Percentiles rank a stretch among this genome's conserved stretches.
Conservation (phyloP, 2,329 filamentous ascomycete genomes). For the Fusarium austroafricanum region DNA sequence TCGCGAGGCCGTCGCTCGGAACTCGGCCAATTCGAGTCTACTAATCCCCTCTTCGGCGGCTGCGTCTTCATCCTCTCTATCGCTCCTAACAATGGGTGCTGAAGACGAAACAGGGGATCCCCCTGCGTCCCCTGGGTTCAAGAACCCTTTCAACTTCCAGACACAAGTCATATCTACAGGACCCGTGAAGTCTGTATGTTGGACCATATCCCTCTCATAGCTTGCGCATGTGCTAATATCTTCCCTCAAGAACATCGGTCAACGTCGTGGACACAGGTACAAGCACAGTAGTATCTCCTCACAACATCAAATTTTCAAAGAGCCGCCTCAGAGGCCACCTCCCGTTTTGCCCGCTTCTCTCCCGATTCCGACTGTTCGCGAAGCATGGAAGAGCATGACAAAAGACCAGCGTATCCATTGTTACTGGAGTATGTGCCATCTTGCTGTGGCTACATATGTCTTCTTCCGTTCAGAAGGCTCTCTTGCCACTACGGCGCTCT, state of each 20-base stretch:
- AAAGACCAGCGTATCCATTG: slow-evolving; percentile 84
- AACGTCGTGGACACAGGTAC: slow-evolving; percentile 95
- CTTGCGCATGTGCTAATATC: slow-evolving; percentile 11
- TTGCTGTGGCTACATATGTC: slow-evolving; percentile 83
- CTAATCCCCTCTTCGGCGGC: slow-evolving; percentile 29
- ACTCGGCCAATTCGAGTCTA: slow-evolving; percentile 32
- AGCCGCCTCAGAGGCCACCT: slow-evolving; percentile 86
- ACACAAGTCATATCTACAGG: slow-evolving; percentile 80
- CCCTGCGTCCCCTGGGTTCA: slow-evolving; percentile 47
- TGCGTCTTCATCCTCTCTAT: slow-evolving; percentile 31
- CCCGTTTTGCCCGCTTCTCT: slow-evolving; percentile 91
- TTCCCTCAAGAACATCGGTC: slow-evolving; percentile 77
- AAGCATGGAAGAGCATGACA: slow-evolving; percentile 92
- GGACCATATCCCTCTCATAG: not conserved
- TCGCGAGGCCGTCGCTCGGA: slow-evolving; percentile 33
- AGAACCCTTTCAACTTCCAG: slow-evolving; percentile 94
- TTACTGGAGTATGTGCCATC: slow-evolving; percentile 91
- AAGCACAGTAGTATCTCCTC: slow-evolving; percentile 93
- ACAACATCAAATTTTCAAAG: slow-evolving; percentile 93
- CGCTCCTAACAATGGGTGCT: slow-evolving; percentile 32
- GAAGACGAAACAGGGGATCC: slow-evolving; percentile 30
- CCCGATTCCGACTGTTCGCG: slow-evolving; percentile 87
- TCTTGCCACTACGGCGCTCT: slow-evolving; percentile 90
- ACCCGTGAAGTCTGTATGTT: slow-evolving; percentile 79
- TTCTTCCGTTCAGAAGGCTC: slow-evolving; percentile 88